Base-by-base conservation (phyloP, 495 filamentous ascomycete species). In the Hypoxylon intermedium region DNA sequence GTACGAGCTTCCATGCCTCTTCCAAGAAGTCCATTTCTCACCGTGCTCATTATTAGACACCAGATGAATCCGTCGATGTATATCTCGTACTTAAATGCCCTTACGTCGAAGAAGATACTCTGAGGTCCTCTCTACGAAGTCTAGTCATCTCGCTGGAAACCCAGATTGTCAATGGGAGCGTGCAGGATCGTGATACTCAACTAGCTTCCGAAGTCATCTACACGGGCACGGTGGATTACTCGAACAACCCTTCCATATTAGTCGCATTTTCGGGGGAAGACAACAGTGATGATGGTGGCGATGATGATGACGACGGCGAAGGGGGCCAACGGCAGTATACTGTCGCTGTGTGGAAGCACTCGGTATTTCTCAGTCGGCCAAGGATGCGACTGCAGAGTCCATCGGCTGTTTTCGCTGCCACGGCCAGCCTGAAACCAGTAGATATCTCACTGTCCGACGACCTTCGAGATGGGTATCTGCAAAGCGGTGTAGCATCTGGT, bases 311-410 rank as follows among this genome's bases (percentile, higher is more conserved):
- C 9, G 68, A 72, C 6, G 64, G 67, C 16, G 77, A 84, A n/a
- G 55, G 68, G 11, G 72, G 56, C n/a, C 40, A 58, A 9, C 64
- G 71, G 16, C 67, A 70, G 9, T 81, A 85, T 69, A 78, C 87
- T 15, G 84, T 91, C 58, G 83, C 87, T n/a, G 79, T 93, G 49
- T 97, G 92, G 92, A 92, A 86, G 65, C 74, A 89, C 16, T 78
- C 86, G 15, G 85, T 89, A n/a, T 86, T 89, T 57, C 79, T 96
- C 73, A 82, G 80, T 61, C 86, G 92, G 34, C 93, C 93, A 28
- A 71, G 89, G 52, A 87, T 90, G 41, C 84, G 90, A 55, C 83
- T 94, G 12, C 90, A 93, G 63, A 85, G 86, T 42, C 91, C 91
- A 2, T 84, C 85, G 5, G 81, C 93, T 34, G 77, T 92, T 24